phyloP scores from a whole-genome alignment of 1,284 basidiomycete species.

The Pulveroboletus sp. region DNA sequence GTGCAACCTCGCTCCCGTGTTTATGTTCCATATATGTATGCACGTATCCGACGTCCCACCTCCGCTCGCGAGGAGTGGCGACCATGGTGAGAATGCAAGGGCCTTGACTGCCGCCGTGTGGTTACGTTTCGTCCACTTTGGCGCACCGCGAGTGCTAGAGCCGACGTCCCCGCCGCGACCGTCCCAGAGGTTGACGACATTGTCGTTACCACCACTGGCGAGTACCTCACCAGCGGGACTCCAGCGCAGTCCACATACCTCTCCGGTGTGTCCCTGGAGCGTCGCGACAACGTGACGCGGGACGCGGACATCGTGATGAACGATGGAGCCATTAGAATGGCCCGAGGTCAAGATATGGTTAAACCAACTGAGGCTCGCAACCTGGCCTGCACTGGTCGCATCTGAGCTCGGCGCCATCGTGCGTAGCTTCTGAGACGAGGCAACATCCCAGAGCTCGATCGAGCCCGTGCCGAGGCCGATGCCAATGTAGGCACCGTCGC shows the following conservation, averaged over 20 bases:
- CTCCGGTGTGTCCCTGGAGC: constrained; percentile 84
- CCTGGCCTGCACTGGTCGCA: constrained; percentile 51
- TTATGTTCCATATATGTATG: constrained; percentile 92
- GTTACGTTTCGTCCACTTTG: constrained; percentile 91
- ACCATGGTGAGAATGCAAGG: constrained; percentile 97
- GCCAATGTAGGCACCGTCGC: constrained; percentile 85
- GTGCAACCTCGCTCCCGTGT: constrained; percentile 85
- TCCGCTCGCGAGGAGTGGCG: constrained; percentile 87
- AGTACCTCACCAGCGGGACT: constrained; percentile 83
- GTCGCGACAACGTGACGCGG: constrained; percentile 89
- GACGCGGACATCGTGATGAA: constrained; percentile 91
- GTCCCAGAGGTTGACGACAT: constrained; percentile 97
- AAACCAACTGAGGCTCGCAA: constrained; percentile 84
- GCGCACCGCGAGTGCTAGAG: constrained; percentile 59
- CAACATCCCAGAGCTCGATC: constrained; percentile 96
- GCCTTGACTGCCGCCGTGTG: constrained; percentile 96
- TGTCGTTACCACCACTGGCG: constrained; percentile 94
- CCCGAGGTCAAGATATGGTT: constrained; percentile 86
- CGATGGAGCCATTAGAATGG: constrained; percentile 89
- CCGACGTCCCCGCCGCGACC: constrained; percentile 70
- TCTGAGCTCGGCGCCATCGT: constrained; percentile 67
- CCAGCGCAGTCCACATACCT: constrained; percentile 88
- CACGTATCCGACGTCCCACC: constrained; percentile 95
- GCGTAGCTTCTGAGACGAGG: constrained; percentile 77
- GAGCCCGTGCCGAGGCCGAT: constrained; percentile 84